phyloP scores from a whole-genome alignment of 2,329 filamentous ascomycete species.

The Chaetomiaceae sp. region DNA sequence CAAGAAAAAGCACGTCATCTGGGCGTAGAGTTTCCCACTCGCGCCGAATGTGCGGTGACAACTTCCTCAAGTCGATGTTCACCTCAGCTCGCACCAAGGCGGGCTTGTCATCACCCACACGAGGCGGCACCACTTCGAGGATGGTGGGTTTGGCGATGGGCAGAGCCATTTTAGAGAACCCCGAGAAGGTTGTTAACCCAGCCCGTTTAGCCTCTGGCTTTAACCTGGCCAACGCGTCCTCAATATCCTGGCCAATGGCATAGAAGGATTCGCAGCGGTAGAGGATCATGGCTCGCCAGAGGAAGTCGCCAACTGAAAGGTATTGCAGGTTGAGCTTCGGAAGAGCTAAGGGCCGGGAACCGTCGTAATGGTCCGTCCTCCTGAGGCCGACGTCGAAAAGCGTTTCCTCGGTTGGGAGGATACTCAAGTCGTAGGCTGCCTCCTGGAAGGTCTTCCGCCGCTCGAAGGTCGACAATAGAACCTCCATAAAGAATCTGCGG shows the following conservation, averaged over 20 bases:
- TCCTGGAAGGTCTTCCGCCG: slow-evolving; percentile 80
- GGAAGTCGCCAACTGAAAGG: slow-evolving; percentile 86
- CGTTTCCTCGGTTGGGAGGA: slow-evolving; percentile 77
- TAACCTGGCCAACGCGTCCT: slow-evolving; percentile 73
- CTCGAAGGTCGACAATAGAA: slow-evolving; percentile 71
- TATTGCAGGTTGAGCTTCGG: slow-evolving; percentile 97
- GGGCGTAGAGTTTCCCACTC: slow-evolving; percentile 89
- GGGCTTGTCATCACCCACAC: slow-evolving; percentile 79
- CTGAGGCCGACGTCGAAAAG: slow-evolving; percentile 77
- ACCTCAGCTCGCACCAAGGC: slow-evolving; percentile 84
- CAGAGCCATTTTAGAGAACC: slow-evolving; percentile 88
- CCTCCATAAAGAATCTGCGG: slow-evolving; percentile 64
- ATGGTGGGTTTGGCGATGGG: slow-evolving; percentile 82
- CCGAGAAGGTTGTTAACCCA: slow-evolving; percentile 70
- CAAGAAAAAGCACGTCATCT: slow-evolving; percentile 85
- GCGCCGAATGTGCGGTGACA: slow-evolving; percentile 69
- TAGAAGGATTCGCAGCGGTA: slow-evolving; percentile 92
- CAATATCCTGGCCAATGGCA: slow-evolving; percentile 85
- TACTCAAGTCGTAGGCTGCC: slow-evolving; percentile 60
- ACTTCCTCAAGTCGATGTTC: slow-evolving; percentile 71
- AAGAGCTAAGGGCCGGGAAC: slow-evolving; percentile 78
- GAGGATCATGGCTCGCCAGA: slow-evolving; percentile 90
- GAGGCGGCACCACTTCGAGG: slow-evolving; percentile 75
- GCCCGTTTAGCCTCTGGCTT: slow-evolving; percentile 62
- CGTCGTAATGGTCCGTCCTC: slow-evolving; percentile 82